Conservation (phyloP, 768 basidiomycete species). For the Goffeauzyma gilvescens region DNA sequence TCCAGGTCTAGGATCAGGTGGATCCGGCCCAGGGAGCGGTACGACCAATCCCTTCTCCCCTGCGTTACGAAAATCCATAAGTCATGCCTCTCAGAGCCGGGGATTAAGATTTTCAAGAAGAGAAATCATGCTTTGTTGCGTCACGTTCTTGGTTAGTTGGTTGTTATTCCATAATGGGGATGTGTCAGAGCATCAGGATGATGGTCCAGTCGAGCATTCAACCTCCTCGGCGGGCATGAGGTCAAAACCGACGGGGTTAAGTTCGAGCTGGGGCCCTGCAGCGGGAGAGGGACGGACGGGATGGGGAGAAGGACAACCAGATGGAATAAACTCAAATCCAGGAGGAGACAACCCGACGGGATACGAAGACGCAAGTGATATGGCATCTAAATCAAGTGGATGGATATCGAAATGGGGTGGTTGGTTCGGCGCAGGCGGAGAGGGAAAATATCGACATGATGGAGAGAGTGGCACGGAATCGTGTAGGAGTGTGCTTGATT, state of each 20-base stretch:
- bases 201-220: background rate
- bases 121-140: constrained; percentile 24
- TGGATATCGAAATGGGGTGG: background rate
- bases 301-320: background rate
- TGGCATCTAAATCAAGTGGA: background rate
- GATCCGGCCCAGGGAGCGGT: too few relatives aligned
- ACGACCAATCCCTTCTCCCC: constrained; percentile 7
- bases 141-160: constrained; percentile 24
- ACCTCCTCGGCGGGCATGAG: too few relatives aligned
- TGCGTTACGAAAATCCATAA: background rate
- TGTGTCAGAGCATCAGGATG: background rate
- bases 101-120: constrained; percentile 19
- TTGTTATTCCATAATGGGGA: constrained; percentile 13
- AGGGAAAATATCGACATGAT: background rate
- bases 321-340: constrained; percentile 1
- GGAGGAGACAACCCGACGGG: background rate
- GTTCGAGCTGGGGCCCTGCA: background rate
- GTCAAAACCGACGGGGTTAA: too few relatives aligned
- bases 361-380: background rate
- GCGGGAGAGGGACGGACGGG: constrained; percentile 1
- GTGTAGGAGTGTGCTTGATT: background rate
- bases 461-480: background rate
- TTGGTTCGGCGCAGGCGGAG: background rate
- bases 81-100: too few relatives aligned
- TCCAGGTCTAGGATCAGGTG: too few relatives aligned